These are phyloP conservation scores for Jamesozyma lodderae DNA, from an alignment of 805 yeast species.

Conservation along the genomic window DNA sequence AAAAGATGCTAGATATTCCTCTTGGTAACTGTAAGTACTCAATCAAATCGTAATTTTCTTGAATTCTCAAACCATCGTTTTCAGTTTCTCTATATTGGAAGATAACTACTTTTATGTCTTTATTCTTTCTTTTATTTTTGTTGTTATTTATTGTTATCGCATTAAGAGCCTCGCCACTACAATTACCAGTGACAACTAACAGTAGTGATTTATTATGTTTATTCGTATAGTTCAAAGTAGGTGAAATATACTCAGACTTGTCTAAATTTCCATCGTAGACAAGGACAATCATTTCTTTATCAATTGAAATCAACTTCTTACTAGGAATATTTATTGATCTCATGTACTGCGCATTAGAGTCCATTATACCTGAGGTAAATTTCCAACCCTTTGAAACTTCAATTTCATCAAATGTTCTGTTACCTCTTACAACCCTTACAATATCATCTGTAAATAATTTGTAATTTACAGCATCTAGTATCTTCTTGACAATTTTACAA, in stretches of 20 bases:
- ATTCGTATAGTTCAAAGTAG: conserved; percentile 21
- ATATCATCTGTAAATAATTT: conserved; percentile 22
- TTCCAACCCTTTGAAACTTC: conserved; percentile 29
- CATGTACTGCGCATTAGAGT: conserved; percentile 24
- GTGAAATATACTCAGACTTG: conserved; percentile 22
- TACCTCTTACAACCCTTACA: conserved; percentile 26
- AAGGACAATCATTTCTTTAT: conserved; percentile 17
- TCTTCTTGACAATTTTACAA: conserved; percentile 12
- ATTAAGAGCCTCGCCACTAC: conserved; percentile 24
- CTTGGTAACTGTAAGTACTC: conserved; percentile 23
- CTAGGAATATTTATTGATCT: conserved; percentile 20
- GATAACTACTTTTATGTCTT: conserved; percentile 13
- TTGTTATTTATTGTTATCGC: conserved; percentile 27
- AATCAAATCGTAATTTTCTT: conserved; percentile 21
- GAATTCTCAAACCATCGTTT: conserved; percentile 11
- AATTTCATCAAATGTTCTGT: conserved; percentile 18
- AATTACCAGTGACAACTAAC: conserved; percentile 22
- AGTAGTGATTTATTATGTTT: conserved; percentile 18
- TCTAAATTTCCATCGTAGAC: conserved; percentile 24
- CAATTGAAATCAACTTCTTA: conserved; percentile 20
- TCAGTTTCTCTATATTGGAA: conserved; percentile 17
- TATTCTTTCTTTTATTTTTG: conserved; percentile 20
- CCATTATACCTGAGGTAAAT: conserved; percentile 20
- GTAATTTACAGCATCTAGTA: conserved; percentile 19
- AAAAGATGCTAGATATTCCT: conserved; percentile 21